Evolutionary conservation across 129 eudicot genomes (phyloP).

Genomic region (Centaurea solstitialis): DNA sequence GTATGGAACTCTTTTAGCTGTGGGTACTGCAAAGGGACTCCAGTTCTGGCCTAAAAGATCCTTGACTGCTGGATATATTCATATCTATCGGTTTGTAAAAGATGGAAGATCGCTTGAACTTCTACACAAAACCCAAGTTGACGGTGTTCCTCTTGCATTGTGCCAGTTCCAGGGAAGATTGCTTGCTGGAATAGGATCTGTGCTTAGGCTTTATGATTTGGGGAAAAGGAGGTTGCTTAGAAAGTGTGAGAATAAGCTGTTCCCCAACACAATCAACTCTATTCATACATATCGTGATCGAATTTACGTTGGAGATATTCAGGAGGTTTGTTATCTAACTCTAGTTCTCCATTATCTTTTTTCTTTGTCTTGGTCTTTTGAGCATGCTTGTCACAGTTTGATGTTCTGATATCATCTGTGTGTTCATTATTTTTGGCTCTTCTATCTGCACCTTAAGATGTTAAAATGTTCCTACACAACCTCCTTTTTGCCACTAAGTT

Average conservation of each 20-base stretch:
- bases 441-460: too few species aligned
- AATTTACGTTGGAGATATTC: constrained; percentile 96
- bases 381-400: too few species aligned
- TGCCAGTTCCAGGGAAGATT: constrained; percentile 95
- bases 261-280: constrained; percentile 83
- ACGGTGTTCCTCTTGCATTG: constrained; percentile 92
- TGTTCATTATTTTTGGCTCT: too few species aligned
- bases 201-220: constrained; percentile 91
- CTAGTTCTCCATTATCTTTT: background rate
- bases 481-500: too few species aligned
- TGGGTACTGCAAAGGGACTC: constrained; percentile 95
- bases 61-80: constrained; percentile 77
- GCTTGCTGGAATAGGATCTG: constrained; percentile 91
- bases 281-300: constrained; percentile 97
- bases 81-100: constrained; percentile 85
- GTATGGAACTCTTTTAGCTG: constrained; percentile 93
- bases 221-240: constrained; percentile 89
- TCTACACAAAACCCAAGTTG: constrained; percentile 97
- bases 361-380: too few species aligned
- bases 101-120: constrained; percentile 91
- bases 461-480: too few species aligned
- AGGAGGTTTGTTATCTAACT: constrained; percentile 60
- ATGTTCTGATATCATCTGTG: too few species aligned
- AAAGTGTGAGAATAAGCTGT: constrained; percentile 94
- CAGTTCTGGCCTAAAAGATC: constrained; percentile 91